These are phyloP conservation scores for Syzygium oleosum DNA, from an alignment of 345 rosid species.

Conservation along the genomic window DNA sequence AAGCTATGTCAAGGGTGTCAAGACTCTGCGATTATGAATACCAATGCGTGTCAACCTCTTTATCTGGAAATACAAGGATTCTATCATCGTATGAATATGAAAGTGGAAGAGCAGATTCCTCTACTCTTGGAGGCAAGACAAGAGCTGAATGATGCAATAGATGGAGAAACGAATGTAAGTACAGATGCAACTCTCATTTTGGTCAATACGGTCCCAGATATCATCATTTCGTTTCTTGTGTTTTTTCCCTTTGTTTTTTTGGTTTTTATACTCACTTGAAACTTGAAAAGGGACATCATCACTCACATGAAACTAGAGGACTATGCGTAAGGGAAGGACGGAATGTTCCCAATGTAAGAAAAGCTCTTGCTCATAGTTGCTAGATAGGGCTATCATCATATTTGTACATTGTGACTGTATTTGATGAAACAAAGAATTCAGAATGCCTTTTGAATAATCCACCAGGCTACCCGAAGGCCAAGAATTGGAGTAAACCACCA, in stretches of 20 bases:
- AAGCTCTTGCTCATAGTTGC: background rate
- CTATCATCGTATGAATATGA: slow-evolving; percentile 34
- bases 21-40: slow-evolving; percentile 30
- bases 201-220: background rate
- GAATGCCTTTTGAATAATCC: background rate
- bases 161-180: slow-evolving; percentile 8
- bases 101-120: slow-evolving; percentile 34
- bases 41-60: slow-evolving; percentile 38
- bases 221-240: background rate
- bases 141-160: slow-evolving; percentile 19
- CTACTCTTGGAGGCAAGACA: slow-evolving; percentile 32
- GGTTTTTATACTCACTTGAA: background rate
- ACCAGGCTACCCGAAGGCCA: slow-evolving; percentile 67
- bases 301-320: slow-evolving; percentile 89
- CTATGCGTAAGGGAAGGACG: slow-evolving; percentile 83
- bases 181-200: background rate
- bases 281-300: slow-evolving; percentile 71
- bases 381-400: background rate
- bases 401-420: background rate
- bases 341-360: slow-evolving; percentile 58
- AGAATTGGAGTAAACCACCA: slow-evolving; percentile 51
- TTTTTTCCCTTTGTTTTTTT: background rate
- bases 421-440: background rate
- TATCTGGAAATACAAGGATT: slow-evolving; percentile 28
- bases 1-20: slow-evolving; percentile 36